Conservation (phyloP, 208 protist species). For the Porcisia hertigi region DNA sequence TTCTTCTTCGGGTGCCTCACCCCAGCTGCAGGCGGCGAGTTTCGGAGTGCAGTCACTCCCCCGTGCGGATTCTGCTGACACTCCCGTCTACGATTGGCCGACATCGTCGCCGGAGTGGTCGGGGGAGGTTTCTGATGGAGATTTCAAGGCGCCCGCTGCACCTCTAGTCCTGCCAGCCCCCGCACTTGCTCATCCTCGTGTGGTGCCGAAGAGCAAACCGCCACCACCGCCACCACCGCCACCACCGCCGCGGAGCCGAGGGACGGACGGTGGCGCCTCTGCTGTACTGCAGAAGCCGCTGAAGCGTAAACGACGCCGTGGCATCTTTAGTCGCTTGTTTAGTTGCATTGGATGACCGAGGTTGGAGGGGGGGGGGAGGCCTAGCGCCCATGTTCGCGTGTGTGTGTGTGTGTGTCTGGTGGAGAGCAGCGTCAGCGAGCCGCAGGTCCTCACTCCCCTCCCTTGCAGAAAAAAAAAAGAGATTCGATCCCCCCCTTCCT, state of each 20-base stretch:
- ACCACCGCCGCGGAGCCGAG: not conserved
- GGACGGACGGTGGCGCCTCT: not conserved
- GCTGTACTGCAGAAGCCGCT: not conserved
- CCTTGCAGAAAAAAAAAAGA: no score
- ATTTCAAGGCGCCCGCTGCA: not conserved
- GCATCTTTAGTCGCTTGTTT: conserved; percentile 14
- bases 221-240: not conserved
- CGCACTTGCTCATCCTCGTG: not conserved
- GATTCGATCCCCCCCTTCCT: no score
- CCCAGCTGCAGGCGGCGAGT: not conserved
- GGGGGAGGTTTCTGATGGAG: not conserved
- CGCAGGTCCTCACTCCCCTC: no score
- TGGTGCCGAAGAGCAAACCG: not conserved
- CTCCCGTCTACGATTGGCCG: not conserved
- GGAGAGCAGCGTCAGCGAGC: not conserved
- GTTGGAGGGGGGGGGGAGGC: not conserved
- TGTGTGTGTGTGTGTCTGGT: not conserved
- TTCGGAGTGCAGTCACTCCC: not conserved
- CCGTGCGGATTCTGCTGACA: not conserved
- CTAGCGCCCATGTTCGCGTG: no score
- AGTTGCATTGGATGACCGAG: conserved; percentile 1
- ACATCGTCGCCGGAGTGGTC: not conserved
- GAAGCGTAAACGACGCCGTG: not conserved
- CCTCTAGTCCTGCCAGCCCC: not conserved
- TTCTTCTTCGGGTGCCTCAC: not conserved